Evolutionary conservation across 2,329 filamentous ascomycete species (phyloP), one percentile per base, ranked within the genome.

Genomic region (Trichoderma gracile): DNA sequence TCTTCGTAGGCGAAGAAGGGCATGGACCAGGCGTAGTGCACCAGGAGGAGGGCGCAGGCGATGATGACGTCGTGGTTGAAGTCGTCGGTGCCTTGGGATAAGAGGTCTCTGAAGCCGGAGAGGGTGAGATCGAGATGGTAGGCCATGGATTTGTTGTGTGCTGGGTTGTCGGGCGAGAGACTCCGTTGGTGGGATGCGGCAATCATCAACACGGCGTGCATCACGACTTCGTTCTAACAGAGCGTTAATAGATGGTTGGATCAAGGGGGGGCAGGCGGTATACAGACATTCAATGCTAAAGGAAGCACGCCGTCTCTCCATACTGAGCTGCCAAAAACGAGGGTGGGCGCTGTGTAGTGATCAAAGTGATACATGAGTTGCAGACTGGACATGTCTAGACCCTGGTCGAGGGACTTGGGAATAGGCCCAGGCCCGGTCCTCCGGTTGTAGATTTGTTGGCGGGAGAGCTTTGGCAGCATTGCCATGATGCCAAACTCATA

Each of bases 1-100:
- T 54, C 49, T 46, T 23, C 56, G 15, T 65, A 61, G 40, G 56
- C 27, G 27, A 65, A 61, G 14, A 60, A 65, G 6, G 63, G 63
- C 45, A 60, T 60, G 4, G 63, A 65, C 63, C 63, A 65, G 38
- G 63, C 63, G 25, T 61, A 65, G 25, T 65, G 63, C 4, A 65
- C 47, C 12, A 65, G 49, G 10, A 65, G n/a, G 3, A 65, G 30
- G 17, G 55, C 46, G 27, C 62, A 64, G 17, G 63, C 56, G 10
- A 65, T 52, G 15, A 65, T 27, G 3, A 65, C 49, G 17, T 65
- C 63, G 3, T 50, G 49, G 30, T 65, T 33, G 21, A 50, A 59
- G 10, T 46, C 38, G 15, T 60, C 63, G 21, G 49, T 46, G 25
- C 54, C 45, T 42, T 53, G 45, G 15, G 55, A 52, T 42, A 65